Conservation (phyloP, 148 eudicot species). For the Fagopyrum homotropicum region DNA sequence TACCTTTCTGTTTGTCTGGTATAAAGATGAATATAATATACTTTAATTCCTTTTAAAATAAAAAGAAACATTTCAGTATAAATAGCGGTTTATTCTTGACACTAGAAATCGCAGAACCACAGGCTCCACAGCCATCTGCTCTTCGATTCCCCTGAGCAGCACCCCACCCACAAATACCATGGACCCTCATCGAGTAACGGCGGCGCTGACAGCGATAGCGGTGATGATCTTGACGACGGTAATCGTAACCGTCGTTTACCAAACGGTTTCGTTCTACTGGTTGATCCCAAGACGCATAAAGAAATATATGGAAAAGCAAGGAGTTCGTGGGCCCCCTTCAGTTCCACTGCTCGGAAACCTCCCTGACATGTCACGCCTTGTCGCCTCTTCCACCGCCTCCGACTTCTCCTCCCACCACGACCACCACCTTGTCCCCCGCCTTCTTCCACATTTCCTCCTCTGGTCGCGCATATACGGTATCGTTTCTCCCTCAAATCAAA, state of each 20-base stretch:
- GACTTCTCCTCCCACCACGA: constrained; percentile 46
- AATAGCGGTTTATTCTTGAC: too few relatives aligned
- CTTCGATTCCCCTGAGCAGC: background rate
- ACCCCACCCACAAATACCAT: background rate
- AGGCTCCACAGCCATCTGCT: background rate
- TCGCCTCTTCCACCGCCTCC: constrained; percentile 36
- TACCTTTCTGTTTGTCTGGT: too few relatives aligned
- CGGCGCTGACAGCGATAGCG: background rate
- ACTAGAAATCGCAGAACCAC: too few relatives aligned
- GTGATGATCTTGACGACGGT: background rate
- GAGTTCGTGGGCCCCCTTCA: constrained; percentile 50
- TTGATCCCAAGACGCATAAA: constrained; percentile 47
- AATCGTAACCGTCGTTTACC: constrained; percentile 9
- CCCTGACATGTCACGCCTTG: constrained; percentile 31
- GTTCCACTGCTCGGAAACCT: constrained; percentile 47
- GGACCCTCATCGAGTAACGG: background rate
- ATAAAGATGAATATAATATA: too few relatives aligned
- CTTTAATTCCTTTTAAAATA: too few relatives aligned
- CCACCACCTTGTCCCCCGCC: constrained; percentile 64
- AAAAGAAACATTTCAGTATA: too few relatives aligned
- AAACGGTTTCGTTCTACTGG: constrained; percentile 38
- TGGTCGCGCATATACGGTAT: constrained; percentile 72
- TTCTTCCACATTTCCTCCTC: constrained; percentile 61
- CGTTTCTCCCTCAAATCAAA: too few relatives aligned
- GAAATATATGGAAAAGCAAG: constrained; percentile 48